These are phyloP conservation scores for Psidium guajava DNA, from an alignment of 345 rosid species.

Conservation along the genomic window DNA sequence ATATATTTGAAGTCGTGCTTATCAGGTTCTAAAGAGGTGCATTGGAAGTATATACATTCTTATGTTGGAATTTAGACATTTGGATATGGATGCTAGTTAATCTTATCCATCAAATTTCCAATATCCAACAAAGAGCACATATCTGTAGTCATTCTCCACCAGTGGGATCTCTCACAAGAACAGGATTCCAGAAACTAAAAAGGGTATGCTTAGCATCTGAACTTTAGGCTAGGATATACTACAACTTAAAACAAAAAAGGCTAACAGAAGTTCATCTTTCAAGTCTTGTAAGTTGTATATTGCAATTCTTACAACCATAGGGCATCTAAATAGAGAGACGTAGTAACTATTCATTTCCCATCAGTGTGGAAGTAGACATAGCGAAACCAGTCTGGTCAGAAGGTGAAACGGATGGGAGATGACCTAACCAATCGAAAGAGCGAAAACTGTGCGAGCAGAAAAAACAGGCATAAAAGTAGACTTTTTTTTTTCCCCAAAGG, in stretches of 20 bases:
- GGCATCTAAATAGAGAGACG: background rate
- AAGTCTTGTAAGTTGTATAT: background rate
- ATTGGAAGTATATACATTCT: background rate
- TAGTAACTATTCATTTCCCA: background rate
- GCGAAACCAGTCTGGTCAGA: background rate
- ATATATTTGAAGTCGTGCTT: background rate
- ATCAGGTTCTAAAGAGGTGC: background rate
- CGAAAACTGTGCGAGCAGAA: background rate
- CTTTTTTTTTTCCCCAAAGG: fast-evolving
- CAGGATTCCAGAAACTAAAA: background rate
- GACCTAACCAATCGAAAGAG: background rate
- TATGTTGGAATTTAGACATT: background rate
- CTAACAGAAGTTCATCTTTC: background rate
- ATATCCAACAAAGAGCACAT: background rate
- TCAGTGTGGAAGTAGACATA: background rate
- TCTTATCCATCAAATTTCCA: background rate
- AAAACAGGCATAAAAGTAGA: background rate
- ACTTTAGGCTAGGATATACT: background rate
- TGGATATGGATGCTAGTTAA: background rate
- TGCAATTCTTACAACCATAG: background rate
- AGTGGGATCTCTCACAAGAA: background rate
- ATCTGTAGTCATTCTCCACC: background rate
- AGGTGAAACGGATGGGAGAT: background rate
- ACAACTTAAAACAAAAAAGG: background rate
- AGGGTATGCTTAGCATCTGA: background rate